Evolutionary conservation across 2,329 filamentous ascomycete species (phyloP).

Genomic region (Allantophomopsis lycopodina): DNA sequence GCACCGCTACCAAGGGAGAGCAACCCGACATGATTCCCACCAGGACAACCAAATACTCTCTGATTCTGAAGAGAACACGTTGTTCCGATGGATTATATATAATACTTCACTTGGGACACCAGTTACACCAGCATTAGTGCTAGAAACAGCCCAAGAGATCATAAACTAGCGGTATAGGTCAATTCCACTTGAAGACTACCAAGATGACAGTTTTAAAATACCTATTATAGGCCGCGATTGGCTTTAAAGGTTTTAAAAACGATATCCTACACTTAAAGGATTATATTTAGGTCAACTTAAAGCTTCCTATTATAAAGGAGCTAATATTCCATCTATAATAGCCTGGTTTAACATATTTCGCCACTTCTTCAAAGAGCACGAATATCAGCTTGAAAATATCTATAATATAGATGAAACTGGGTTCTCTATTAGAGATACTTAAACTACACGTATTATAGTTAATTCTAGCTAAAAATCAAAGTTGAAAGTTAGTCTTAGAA

Average conservation of each 20-base stretch:
- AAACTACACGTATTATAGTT: conserved; percentile 1
- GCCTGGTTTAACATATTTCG: background rate
- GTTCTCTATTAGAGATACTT: background rate
- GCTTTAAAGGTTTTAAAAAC: background rate
- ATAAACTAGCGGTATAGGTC: background rate
- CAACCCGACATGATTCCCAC: background rate
- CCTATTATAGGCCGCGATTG: background rate
- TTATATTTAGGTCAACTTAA: background rate
- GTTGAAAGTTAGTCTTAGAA: background rate
- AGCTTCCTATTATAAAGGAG: background rate
- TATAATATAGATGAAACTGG: conserved; percentile 1
- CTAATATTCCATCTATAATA: background rate
- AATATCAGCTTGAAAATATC: background rate
- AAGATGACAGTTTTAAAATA: background rate
- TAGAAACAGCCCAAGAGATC: background rate
- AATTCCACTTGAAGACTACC: no score
- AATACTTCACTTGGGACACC: background rate
- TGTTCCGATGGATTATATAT: conserved; percentile 1
- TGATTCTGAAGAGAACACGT: background rate
- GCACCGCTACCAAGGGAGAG: no score
- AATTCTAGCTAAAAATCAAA: background rate
- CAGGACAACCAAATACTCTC: conserved; percentile 1
- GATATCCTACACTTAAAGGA: background rate
- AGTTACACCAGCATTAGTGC: background rate
- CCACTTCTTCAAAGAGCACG: background rate